phyloP scores from a whole-genome alignment of 1,139 yeast genomes.

The Hanseniaspora sp. region DNA sequence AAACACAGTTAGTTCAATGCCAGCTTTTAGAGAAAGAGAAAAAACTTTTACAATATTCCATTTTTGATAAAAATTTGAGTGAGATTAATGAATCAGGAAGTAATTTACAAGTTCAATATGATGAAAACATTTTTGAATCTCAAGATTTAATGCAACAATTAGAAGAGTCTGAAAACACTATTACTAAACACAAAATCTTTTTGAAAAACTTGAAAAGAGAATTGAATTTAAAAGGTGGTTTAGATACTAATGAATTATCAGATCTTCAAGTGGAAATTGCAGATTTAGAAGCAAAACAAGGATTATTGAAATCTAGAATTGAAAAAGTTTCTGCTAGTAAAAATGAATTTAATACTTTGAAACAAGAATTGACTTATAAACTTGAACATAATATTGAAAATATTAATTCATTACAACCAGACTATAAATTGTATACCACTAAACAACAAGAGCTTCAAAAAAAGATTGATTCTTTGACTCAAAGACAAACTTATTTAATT shows the following conservation, averaged over 20 bases:
- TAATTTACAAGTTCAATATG: not conserved
- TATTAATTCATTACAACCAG: constrained; percentile 37
- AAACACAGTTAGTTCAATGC: constrained; percentile 58
- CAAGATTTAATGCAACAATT: constrained; percentile 34
- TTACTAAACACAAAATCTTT: constrained; percentile 31
- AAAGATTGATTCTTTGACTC: constrained; percentile 37
- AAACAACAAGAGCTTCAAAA: constrained; percentile 37
- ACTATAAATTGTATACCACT: constrained; percentile 32
- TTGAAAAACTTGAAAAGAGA: constrained; percentile 27
- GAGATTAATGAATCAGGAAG: not conserved
- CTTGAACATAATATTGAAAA: constrained; percentile 37
- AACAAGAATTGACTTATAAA: constrained; percentile 22
- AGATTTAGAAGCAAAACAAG: constrained; percentile 36
- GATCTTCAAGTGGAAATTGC: constrained; percentile 38
- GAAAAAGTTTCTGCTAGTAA: constrained; percentile 30
- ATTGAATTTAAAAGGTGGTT: constrained; percentile 36
- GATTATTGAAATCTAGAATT: constrained; percentile 34
- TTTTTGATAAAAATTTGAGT: constrained; percentile 61
- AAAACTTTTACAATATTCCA: constrained; percentile 62
- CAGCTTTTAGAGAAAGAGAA: constrained; percentile 58
- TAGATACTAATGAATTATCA: constrained; percentile 3
- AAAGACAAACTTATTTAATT: constrained; percentile 52
- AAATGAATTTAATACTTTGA: constrained; percentile 27
- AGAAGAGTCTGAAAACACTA: constrained; percentile 41
- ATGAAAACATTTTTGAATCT: constrained; percentile 27